These are phyloP conservation scores for Pulveroboletus ravenelii DNA, from an alignment of 768 basidiomycete species.

Conservation along the genomic window DNA sequence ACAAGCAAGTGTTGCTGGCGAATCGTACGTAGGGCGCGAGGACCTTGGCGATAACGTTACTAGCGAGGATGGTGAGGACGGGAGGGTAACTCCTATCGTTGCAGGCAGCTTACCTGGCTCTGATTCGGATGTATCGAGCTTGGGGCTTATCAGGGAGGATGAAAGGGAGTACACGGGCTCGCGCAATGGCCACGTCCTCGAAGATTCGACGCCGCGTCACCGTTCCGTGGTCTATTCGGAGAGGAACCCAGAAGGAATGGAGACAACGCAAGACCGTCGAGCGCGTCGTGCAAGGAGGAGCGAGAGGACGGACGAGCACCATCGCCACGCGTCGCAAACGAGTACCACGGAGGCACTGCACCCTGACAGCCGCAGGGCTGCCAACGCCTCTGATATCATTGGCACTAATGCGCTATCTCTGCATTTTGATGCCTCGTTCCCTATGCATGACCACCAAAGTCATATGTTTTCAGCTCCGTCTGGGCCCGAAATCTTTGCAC, in stretches of 20 bases:
- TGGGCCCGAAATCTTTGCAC: slow-evolving; percentile 31
- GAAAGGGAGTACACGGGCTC: slow-evolving; percentile 19
- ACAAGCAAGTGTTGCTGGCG: slow-evolving; percentile 18
- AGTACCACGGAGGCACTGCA: slow-evolving; percentile 19
- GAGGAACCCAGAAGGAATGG: slow-evolving; percentile 10
- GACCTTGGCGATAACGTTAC: slow-evolving; percentile 7
- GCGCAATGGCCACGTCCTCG: slow-evolving; percentile 7
- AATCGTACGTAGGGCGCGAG: slow-evolving; percentile 17
- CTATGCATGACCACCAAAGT: slow-evolving; percentile 21
- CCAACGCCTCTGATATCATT: slow-evolving; percentile 21
- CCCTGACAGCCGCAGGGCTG: slow-evolving; percentile 13
- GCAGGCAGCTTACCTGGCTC: slow-evolving; percentile 18
- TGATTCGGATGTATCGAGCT: slow-evolving; percentile 16
- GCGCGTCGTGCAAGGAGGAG: slow-evolving; percentile 23
- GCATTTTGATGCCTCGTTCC: slow-evolving; percentile 34
- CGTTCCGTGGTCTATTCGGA: slow-evolving; percentile 15
- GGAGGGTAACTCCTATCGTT: slow-evolving; percentile 18
- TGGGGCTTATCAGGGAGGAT: slow-evolving; percentile 33
- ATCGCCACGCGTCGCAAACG: slow-evolving; percentile 21
- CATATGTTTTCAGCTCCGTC: slow-evolving; percentile 20
- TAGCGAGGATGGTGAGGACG: slow-evolving; percentile 19
- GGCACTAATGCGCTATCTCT: slow-evolving; percentile 32
- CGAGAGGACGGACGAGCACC: slow-evolving; percentile 15
- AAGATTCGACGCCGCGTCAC: slow-evolving; percentile 9
- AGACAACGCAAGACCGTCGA: slow-evolving; percentile 14